Conservation (phyloP, 2,329 filamentous ascomycete genomes). For the Boeremia lycopersici region DNA sequence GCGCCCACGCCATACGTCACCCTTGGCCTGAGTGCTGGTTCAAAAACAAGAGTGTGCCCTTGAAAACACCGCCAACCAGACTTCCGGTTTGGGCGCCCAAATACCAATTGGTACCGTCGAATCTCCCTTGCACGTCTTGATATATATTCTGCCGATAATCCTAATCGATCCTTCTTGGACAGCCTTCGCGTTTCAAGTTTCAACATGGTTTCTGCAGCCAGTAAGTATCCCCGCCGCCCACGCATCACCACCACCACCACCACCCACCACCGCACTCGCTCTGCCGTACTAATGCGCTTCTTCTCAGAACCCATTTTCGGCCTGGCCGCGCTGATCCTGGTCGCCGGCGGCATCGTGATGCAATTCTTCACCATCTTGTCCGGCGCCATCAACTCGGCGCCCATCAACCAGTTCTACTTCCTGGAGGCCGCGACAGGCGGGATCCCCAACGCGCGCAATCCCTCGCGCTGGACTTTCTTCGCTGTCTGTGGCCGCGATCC, state of each 20-base stretch:
- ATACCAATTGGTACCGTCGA: constrained; percentile 2
- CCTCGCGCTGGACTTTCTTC: constrained; percentile 90
- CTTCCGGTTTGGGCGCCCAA: constrained; percentile 13
- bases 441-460: constrained; percentile 62
- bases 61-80: background rate
- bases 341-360: constrained; percentile 66
- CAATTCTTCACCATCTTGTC: constrained; percentile 70
- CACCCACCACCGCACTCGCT: background rate
- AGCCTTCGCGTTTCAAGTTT: background rate
- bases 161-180: constrained; percentile 1
- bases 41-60: constrained; percentile 16
- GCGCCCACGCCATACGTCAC: constrained; percentile 12
- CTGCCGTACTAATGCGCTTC: background rate
- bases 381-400: constrained; percentile 60
- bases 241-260: background rate
- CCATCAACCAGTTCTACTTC: constrained; percentile 82
- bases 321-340: constrained; percentile 64
- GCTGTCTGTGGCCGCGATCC: constrained; percentile 71
- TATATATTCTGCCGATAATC: background rate
- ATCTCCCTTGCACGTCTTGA: background rate
- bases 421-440: constrained; percentile 76
- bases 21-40: background rate
- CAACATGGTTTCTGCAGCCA: constrained; percentile 21
- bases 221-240: constrained; percentile 21
- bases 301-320: constrained; percentile 61